These are phyloP conservation scores for Candida smagusa DNA, from an alignment of 1,139 yeast species.

Conservation along the genomic window DNA sequence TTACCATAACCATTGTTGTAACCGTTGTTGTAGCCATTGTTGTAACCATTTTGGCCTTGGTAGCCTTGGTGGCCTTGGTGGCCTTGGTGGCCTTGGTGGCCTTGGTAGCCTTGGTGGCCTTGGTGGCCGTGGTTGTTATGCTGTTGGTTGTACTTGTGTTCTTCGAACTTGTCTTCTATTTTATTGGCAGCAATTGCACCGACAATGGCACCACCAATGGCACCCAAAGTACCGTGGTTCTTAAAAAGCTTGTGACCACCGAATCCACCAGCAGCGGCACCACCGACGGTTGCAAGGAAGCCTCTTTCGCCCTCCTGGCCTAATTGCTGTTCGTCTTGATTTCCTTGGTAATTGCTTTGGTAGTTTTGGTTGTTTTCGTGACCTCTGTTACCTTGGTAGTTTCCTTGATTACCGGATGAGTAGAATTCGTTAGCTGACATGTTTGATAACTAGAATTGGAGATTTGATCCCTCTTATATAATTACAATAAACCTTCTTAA, in stretches of 20 bases:
- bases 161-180: constrained; percentile 12
- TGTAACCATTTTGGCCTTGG: constrained; percentile 3
- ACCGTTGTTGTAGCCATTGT: constrained; percentile 1
- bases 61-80: constrained; percentile 1
- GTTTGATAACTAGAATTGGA: not conserved
- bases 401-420: constrained; percentile 34
- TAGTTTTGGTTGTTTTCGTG: constrained; percentile 5
- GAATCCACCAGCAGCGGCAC: constrained; percentile 59
- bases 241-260: constrained; percentile 21
- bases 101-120: constrained; percentile 1
- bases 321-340: constrained; percentile 10
- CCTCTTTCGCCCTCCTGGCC: constrained; percentile 49
- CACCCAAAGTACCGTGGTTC: constrained; percentile 20
- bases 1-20: constrained; percentile 3
- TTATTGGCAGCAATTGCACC: constrained; percentile 23
- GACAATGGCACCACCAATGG: constrained; percentile 20
- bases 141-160: constrained; percentile 3
- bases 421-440: constrained; percentile 68
- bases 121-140: constrained; percentile 2
- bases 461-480: too few species aligned
- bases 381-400: not conserved
- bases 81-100: constrained; percentile 1
- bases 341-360: constrained; percentile 1
- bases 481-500: too few species aligned
- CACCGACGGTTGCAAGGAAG: constrained; percentile 48